These are phyloP conservation scores for Helichrysum umbraculigerum DNA, from an alignment of 129 eudicot genomes.

Conservation along the genomic window DNA sequence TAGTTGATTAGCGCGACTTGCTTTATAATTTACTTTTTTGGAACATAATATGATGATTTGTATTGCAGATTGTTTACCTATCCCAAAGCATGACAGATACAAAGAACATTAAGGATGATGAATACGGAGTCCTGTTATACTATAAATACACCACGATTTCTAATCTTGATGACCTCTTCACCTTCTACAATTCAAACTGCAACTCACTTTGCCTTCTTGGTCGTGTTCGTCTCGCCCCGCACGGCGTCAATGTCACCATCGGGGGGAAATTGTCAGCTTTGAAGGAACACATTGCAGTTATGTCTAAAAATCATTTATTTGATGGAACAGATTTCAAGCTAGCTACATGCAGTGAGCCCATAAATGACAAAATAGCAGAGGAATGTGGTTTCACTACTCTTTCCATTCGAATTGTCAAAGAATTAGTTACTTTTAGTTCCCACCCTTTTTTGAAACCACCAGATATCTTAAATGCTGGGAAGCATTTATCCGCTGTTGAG, in stretches of 20 bases:
- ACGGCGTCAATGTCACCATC: constrained; percentile 89
- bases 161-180: constrained; percentile 53
- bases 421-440: constrained; percentile 76
- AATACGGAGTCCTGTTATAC: constrained; percentile 67
- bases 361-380: constrained; percentile 59
- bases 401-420: constrained; percentile 88
- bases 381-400: constrained; percentile 92
- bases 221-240: constrained; percentile 82
- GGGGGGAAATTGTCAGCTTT: constrained; percentile 73
- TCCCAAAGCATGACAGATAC: constrained; percentile 31
- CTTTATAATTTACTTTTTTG: neutral
- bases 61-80: constrained; percentile 13
- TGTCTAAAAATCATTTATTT: constrained; percentile 49
- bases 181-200: constrained; percentile 67
- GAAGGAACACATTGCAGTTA: constrained; percentile 65
- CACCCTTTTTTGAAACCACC: constrained; percentile 72
- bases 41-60: neutral
- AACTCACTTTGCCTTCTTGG: constrained; percentile 75
- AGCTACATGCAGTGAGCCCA: constrained; percentile 65
- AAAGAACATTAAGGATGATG: constrained; percentile 23
- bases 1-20: neutral
- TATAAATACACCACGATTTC: constrained; percentile 70
- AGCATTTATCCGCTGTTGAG: constrained; percentile 76
- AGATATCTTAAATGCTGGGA: constrained; percentile 75
- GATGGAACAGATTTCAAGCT: constrained; percentile 93